Evolutionary conservation across 192 early-diverging fungal species (phyloP).

Genomic region (Oehlia diaphana): DNA sequence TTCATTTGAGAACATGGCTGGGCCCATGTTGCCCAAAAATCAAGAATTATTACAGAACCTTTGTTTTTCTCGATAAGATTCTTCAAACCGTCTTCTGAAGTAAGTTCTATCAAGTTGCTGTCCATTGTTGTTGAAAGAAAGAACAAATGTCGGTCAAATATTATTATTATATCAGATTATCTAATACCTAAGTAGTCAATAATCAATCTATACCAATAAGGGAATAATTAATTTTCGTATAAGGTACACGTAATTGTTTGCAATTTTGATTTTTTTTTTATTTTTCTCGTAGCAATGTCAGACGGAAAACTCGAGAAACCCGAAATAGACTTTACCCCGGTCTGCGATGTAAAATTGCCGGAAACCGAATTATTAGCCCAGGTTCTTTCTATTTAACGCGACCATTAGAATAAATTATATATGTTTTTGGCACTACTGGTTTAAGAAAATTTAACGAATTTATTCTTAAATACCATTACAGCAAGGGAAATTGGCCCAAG

Average conservation of each 20-base stretch:
- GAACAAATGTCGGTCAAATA: background rate
- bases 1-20: conserved; percentile 91
- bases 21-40: conserved; percentile 94
- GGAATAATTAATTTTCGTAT: background rate
- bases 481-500: conserved; percentile 73
- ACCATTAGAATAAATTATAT: background rate
- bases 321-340: conserved; percentile 87
- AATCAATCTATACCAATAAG: background rate
- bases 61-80: conserved; percentile 11
- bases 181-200: too few relatives aligned
- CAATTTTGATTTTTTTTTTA: background rate
- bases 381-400: conserved; percentile 38
- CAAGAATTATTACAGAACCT: conserved; percentile 55
- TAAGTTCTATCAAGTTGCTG: conserved; percentile 18
- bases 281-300: conserved; percentile 32
- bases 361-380: conserved; percentile 71
- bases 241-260: background rate
- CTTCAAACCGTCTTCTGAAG: conserved; percentile 11
- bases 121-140: background rate
- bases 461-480: conserved; percentile 29
- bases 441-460: background rate
- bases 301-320: conserved; percentile 75
- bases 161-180: too few relatives aligned
- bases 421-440: background rate
- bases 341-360: conserved; percentile 77